phyloP scores from a whole-genome alignment of 2,329 filamentous ascomycete genomes.

The Cercospora janseana region DNA sequence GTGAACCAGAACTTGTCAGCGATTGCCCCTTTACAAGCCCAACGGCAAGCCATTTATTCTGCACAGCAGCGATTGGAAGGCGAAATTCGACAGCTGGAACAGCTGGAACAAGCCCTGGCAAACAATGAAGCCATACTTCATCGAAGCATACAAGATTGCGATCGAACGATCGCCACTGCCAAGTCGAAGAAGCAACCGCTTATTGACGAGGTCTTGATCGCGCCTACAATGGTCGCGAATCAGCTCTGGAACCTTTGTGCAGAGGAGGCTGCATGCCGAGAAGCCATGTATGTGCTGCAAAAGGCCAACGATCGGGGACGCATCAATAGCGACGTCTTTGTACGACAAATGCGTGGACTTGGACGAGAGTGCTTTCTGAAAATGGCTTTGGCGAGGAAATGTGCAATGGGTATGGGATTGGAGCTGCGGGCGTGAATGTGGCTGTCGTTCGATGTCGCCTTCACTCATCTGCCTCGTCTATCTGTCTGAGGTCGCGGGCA shows the following conservation, averaged over 20 bases:
- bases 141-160: constrained; percentile 73
- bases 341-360: constrained; percentile 68
- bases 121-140: constrained; percentile 78
- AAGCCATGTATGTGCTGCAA: constrained; percentile 80
- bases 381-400: constrained; percentile 76
- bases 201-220: constrained; percentile 89
- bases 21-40: constrained; percentile 71
- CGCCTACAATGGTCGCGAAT: constrained; percentile 86
- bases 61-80: constrained; percentile 68
- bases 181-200: constrained; percentile 66
- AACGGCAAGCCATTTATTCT: constrained; percentile 71
- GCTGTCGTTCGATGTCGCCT: no score
- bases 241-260: constrained; percentile 87
- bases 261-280: constrained; percentile 81
- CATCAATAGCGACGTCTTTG: constrained; percentile 69
- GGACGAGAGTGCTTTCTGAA: constrained; percentile 80
- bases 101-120: constrained; percentile 67
- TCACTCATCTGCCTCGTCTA: no score
- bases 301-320: constrained; percentile 71
- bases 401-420: constrained; percentile 72
- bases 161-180: constrained; percentile 72
- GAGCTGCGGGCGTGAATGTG: constrained; percentile 20
- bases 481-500: no score
- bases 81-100: constrained; percentile 69
- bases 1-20: constrained; percentile 71